phyloP scores from a whole-genome alignment of 1,284 basidiomycete species.

The Cutaneotrichosporon cavernicola region DNA sequence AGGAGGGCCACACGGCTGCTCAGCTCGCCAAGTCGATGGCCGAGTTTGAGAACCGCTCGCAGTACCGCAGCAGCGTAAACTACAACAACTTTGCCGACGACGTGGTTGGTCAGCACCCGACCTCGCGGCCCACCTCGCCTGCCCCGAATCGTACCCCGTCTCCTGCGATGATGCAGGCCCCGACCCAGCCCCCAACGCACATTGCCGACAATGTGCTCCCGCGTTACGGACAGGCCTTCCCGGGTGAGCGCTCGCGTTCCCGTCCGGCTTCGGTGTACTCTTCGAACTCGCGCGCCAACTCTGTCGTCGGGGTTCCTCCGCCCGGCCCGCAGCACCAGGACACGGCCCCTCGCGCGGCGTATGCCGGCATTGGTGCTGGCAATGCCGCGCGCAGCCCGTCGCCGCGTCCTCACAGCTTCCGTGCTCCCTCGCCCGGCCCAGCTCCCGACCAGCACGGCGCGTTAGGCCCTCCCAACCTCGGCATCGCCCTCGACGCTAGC shows the following conservation, averaged over 20 bases:
- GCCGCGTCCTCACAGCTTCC: constrained; percentile 58
- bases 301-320: constrained; percentile 24
- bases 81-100: constrained; percentile 61
- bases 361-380: constrained; percentile 74
- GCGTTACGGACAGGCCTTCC: constrained; percentile 80
- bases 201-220: constrained; percentile 70
- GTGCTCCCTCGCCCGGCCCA: constrained; percentile 44
- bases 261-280: constrained; percentile 52
- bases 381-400: constrained; percentile 54
- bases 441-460: constrained; percentile 26
- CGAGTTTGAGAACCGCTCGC: constrained; percentile 47
- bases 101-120: constrained; percentile 71
- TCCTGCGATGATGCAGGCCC: constrained; percentile 66
- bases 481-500: constrained; percentile 72
- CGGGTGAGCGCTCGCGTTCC: constrained; percentile 69
- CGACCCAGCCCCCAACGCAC: constrained; percentile 58
- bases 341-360: constrained; percentile 59
- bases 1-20: constrained; percentile 52
- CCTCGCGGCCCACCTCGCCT: constrained; percentile 68
- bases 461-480: constrained; percentile 56
- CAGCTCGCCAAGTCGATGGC: constrained; percentile 52
- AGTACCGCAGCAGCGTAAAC: constrained; percentile 53
- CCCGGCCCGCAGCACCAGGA: constrained; percentile 28
- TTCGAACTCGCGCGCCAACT: constrained; percentile 43
- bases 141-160: constrained; percentile 31